Percentiles rank a stretch among this genome's conserved stretches.
Evolutionary conservation across 345 rosid genomes (phyloP).

Genomic region (Cardamine occulta): DNA sequence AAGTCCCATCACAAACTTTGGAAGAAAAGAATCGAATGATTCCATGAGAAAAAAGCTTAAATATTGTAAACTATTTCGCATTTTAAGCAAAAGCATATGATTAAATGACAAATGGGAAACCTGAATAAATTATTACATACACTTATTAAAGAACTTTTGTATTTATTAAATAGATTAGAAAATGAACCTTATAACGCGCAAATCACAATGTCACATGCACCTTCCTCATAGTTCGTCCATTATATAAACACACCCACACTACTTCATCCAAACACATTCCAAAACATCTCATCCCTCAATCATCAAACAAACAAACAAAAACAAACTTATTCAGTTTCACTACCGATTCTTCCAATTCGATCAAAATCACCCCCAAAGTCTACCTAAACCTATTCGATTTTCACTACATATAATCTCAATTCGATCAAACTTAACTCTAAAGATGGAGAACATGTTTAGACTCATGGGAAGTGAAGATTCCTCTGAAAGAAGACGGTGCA

Average conservation of each 20-base stretch:
- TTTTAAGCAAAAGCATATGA: slow-evolving; percentile 45
- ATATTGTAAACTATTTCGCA: slow-evolving; percentile 34
- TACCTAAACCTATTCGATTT: background rate
- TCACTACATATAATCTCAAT: slow-evolving; percentile 6
- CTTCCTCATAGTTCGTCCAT: slow-evolving; percentile 27
- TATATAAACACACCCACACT: slow-evolving; percentile 36
- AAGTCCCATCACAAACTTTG: slow-evolving; percentile 41
- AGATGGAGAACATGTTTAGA: slow-evolving; percentile 58
- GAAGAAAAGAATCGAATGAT: slow-evolving; percentile 41
- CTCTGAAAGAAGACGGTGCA: slow-evolving; percentile 48
- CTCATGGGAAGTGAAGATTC: slow-evolving; percentile 52
- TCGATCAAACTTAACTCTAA: slow-evolving; percentile 8
- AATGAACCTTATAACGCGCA: slow-evolving; percentile 38
- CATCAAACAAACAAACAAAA: slow-evolving; percentile 1
- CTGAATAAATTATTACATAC: slow-evolving; percentile 34
- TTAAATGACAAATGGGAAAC: slow-evolving; percentile 36
- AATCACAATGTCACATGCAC: slow-evolving; percentile 37
- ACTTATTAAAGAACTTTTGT: slow-evolving; percentile 36
- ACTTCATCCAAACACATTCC: slow-evolving; percentile 39
- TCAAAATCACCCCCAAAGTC: slow-evolving; percentile 2
- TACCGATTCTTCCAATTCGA: background rate
- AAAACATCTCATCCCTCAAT: slow-evolving; percentile 30
- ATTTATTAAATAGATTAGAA: slow-evolving; percentile 5
- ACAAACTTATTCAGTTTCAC: slow-evolving; percentile 4
- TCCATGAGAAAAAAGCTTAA: slow-evolving; percentile 4